Base-by-base conservation (phyloP, 768 basidiomycete genomes). In the Dioszegia hungarica region DNA sequence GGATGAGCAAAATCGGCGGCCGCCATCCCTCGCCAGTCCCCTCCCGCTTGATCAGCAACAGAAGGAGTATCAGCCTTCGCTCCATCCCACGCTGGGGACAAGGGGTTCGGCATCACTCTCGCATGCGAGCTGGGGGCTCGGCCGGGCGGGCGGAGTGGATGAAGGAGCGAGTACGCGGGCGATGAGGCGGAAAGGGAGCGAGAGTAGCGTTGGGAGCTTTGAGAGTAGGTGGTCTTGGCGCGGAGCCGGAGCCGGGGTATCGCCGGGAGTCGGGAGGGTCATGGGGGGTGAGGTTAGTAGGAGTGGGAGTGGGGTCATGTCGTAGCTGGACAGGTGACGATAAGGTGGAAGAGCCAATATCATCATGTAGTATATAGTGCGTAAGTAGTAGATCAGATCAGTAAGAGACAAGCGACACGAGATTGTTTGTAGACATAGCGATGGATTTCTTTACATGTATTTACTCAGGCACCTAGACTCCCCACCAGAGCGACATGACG, bases 81-180 rank as follows among this genome's bases (percentile, higher is more conserved):
- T 55, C n/a, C 47, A 40, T 64, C 37, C 57, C 51, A 38, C 50
- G n/a, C 20, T 40, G 25, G 51, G 53, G 37, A 41, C 54, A 9
- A 37, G 53, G 11, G 49, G 49, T 15, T 47, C 44, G 55, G 38
- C 45, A 12, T 46, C 45, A 2, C 17, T 46, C 14, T 46, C 51
- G 54, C 14, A 59, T 41, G 22, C 46, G 54, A 11, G 48, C 14
- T 10, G 54, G 58, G 34, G 29, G 48, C 9, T 46, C 54, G n/a
- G 38, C 38, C 12, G 50, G 20, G 10, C 19, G 6, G 39, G 17
- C 49, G 36, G 58, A 5, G 52, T 61, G 15, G 90, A 93, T 64
- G 82, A 86, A 17, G 87, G 89, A 63, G 92, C 92, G 0, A 91
- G 89, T 67, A 85, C 95, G 24, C 81, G 91, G 6, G 93, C 92